Evolutionary conservation across 768 basidiomycete genomes (phyloP), one percentile per base, ranked within the genome.

Genomic region (Kwoniella mangroviensis): DNA sequence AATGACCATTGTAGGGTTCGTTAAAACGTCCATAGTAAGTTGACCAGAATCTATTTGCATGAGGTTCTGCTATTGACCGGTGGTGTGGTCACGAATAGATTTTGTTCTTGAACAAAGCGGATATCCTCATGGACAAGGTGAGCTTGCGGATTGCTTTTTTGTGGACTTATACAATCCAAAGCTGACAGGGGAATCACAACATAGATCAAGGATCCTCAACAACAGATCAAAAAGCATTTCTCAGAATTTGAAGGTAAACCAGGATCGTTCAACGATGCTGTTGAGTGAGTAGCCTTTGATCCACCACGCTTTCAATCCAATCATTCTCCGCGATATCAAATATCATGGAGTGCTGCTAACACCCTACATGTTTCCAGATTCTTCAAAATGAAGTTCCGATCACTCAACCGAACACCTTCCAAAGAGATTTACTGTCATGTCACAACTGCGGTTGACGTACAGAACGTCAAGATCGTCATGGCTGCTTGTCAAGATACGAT

Each of bases 31-130:
- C 11, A 93, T 97, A 65, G 94, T 94, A 73, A 55, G 90, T 85
- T 19, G 40, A n/a, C 26, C 12, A n/a, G 0, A 34, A 65, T 68
- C 22, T 67, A 57, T 4, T 17, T 5, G n/a, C 28, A 28, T 28
- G 28, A 28, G 24, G 13, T 15, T 12, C 24, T 58, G 56, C 26
- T n/a, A 19, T 55, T 12, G 28, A 58, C 26, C 28, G 28, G 15
- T 28, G 3, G 0, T 34, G 34, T 34, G 1, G 6, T 7, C 9
- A 34, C 34, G 6, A 34, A 34, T 34, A 93, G 93, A 96, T 97
- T 73, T 87, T 97, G 43, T 96, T 96, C 87, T 86, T 96, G 68
- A 97, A 96, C 85, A 97, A 98, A 85, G 90, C 94, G 75, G 94
- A 98, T 80, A 86, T 96, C n/a, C 94, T 94, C 79, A 88, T 89